Conservation (phyloP, 305 asterid species). For the Petunia hybrid region DNA sequence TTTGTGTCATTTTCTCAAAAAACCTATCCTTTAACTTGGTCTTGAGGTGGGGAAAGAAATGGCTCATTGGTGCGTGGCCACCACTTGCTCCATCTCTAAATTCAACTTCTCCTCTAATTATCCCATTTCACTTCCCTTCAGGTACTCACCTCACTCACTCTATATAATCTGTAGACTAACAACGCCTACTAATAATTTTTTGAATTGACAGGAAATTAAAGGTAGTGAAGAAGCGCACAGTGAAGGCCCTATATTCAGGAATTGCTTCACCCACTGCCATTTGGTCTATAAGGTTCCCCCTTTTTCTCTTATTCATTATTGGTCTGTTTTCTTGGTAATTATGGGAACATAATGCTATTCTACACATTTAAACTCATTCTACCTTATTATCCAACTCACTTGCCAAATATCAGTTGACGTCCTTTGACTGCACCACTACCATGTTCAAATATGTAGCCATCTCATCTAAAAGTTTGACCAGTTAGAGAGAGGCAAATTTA, state of each 20-base stretch:
- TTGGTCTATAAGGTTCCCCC: conserved; percentile 73
- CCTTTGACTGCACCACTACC: neutral
- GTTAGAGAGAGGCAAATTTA: no score
- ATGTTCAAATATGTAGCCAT: no score
- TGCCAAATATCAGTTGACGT: neutral
- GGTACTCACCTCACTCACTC: conserved; percentile 30
- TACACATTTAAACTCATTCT: neutral
- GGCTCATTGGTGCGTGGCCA: conserved; percentile 68
- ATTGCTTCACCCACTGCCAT: conserved; percentile 52
- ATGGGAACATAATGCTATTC: neutral
- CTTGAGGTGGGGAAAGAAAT: conserved; percentile 29
- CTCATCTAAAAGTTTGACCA: no score
- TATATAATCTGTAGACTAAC: neutral
- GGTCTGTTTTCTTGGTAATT: neutral
- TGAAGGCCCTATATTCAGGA: conserved; percentile 48
- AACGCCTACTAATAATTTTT: neutral
- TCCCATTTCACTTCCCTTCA: conserved; percentile 48
- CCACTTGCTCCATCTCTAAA: conserved; percentile 53
- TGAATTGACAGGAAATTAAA: conserved; percentile 48
- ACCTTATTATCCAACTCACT: neutral
- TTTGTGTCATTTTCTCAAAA: no score
- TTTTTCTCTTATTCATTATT: neutral
- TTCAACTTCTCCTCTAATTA: conserved; percentile 46
- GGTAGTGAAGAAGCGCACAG: conserved; percentile 35
- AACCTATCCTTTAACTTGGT: no score